Base-by-base conservation (phyloP, 2,329 filamentous ascomycete genomes). In the Penicillium sp. region DNA sequence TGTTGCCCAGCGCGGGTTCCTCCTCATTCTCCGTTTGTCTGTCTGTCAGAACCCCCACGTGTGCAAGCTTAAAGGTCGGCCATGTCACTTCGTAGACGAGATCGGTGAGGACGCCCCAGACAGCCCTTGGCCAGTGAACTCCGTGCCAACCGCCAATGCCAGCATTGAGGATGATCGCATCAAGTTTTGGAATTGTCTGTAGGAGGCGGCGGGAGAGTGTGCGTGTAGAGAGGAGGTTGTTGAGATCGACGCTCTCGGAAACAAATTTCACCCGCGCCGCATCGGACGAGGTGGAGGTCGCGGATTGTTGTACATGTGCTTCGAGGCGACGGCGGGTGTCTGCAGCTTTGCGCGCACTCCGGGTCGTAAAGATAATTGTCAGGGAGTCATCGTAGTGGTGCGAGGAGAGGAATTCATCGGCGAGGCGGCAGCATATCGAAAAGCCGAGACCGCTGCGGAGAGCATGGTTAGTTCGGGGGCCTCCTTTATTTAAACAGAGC, bases 111-210 rank as follows among this genome's bases (percentile, higher is more conserved):
- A 86, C 70, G 10, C 72, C 75, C 78, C 80, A 85, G 33, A 87
- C 75, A 1, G 91, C 86, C 57, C 71, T 69, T 1, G 80, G 76
- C 86, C 88, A 97, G 75, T 92, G 80, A 60, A 96, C 75, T n/a
- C 91, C 91, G 0, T 82, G 85, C 90, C 92, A 97, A 1, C 92
- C 93, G 25, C 93, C 92, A 42, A 94, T 89, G 0, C 93, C 95
- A 16, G 94, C 94, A 76, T 97, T 97, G 74, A 91, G 89, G 40
- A 98, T 82, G 25, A 95, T 82, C 2, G 85, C 85, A 76, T 98
- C 92, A 33, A 99, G 81, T 65, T 89, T 87, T 1, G 91, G 88
- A 43, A 92, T 70, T 40, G 78, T 64, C 43, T 74, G 59, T 52
- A 82, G 72, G 60, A 89, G 73, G 62, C 80, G 77, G 62, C 81